Base-by-base conservation (phyloP, 371 early-diverging fungal genomes). In the Caulochytrium protostelioides region DNA sequence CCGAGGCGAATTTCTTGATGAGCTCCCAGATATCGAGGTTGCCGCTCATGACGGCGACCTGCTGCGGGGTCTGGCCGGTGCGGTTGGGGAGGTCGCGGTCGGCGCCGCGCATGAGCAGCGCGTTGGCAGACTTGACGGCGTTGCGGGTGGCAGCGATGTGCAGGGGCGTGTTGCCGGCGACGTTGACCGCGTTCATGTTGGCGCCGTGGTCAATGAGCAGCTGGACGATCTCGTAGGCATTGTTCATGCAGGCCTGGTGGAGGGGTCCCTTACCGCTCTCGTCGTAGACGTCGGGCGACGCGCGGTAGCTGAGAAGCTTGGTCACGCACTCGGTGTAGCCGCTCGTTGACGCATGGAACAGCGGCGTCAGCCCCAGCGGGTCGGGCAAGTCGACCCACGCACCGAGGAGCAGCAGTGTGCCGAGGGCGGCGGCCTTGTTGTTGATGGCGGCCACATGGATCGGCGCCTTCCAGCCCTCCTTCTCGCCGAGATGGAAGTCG, bases 131-230 rank as follows among this genome's bases (percentile, higher is more conserved):
- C 30, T 58, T 59, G 33, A 43, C 49, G 5, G 52, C 47, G 27
- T 56, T 58, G 8, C 57, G 38, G 1, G 57, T 52, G 3, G 59
- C 58, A 6, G 57, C 49, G 3, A 59, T 47, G 28, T 65, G 66
- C 8, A 65, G 45, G 0, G 66, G 66, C 7, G 66, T 63, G 40
- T 65, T 65, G 7, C 66, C 63, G n/a, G 54, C 52, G 0, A 44
- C 46, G 34, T 62, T 63, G 3, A 36, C 29, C 1, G 50, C 48
- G 18, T 59, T 45, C 18, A 57, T 32, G 29, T 52, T 46, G 7
- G 51, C 47, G 13, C 63, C 66, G 28, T 35, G 47, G 39, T 63
- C 61, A 30, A 61, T 41, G 7, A 65, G 45, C 1, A 56, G 39
- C 12, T 43, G 44, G 1, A 47, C 50, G 17, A 57, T 49, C 22